Percentiles rank a stretch among this genome's conserved stretches.
Evolutionary conservation across 192 early-diverging fungal genomes (phyloP).

Genomic region (Gaertneriomyces sp.): DNA sequence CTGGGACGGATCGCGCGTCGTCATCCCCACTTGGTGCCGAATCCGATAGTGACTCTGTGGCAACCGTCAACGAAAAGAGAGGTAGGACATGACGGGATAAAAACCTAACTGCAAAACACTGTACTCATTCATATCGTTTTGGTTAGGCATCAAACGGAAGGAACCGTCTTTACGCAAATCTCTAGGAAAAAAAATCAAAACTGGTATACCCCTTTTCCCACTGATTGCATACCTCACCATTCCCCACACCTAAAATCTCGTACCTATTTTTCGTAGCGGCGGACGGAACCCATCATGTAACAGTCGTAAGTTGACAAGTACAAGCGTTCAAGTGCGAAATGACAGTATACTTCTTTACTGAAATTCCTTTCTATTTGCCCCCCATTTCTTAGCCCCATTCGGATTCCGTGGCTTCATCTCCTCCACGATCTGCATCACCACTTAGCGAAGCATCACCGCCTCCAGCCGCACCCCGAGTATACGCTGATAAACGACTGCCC

Average conservation of each 20-base stretch:
- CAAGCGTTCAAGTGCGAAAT: background rate
- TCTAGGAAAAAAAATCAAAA: conserved; percentile 18
- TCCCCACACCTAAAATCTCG: background rate
- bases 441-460: conserved; percentile 1
- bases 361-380: background rate
- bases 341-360: background rate
- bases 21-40: conserved; percentile 31
- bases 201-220: conserved; percentile 7
- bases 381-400: background rate
- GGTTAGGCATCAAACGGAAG: conserved; percentile 3
- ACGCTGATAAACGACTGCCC: background rate
- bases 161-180: conserved; percentile 21
- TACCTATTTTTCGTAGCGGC: background rate
- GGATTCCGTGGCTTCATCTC: background rate
- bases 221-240: background rate
- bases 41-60: conserved; percentile 32
- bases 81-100: background rate
- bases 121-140: background rate
- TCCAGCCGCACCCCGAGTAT: background rate
- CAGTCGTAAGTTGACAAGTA: background rate
- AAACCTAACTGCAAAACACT: background rate
- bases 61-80: background rate
- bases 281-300: background rate
- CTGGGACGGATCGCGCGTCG: conserved; percentile 10
- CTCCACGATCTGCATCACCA: background rate